Conservation (phyloP, 176 grass and related monocot species). For the Alloteropsis semialata region DNA sequence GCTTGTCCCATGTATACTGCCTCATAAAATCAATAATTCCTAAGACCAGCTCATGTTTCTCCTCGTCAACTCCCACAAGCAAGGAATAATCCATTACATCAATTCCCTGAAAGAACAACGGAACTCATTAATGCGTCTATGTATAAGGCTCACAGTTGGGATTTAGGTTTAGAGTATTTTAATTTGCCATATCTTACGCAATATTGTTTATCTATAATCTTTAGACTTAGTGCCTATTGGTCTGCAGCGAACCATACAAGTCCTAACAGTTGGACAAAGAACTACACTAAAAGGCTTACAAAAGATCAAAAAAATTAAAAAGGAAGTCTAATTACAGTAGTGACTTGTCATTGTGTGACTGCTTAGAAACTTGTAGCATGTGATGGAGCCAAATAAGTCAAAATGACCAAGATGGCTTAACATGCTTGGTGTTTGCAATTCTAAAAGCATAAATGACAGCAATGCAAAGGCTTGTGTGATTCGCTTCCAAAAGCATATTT, state of each 20-base stretch:
- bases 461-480: background rate
- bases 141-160: background rate
- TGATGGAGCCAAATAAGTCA: background rate
- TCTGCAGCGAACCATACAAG: background rate
- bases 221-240: background rate
- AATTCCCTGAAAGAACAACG: conserved; percentile 60
- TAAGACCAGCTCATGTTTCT: conserved; percentile 87
- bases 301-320: background rate
- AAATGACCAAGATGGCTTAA: background rate
- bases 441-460: background rate
- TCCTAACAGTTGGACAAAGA: background rate
- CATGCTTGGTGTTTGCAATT: no score
- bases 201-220: background rate
- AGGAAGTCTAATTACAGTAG: background rate
- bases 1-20: conserved; percentile 99
- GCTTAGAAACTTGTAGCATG: conserved; percentile 1
- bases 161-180: background rate
- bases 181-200: background rate
- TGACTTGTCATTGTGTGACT: background rate
- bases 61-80: conserved; percentile 94
- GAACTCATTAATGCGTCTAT: conserved; percentile 14
- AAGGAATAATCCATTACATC: conserved; percentile 99
- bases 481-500: background rate
- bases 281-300: background rate
- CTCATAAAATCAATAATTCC: conserved; percentile 99